A percentile compares a stretch with the other conserved stretches of the same genome.
Evolutionary conservation across 441 rosid genomes (phyloP).

Genomic region (Arabidopsis hybrid): DNA sequence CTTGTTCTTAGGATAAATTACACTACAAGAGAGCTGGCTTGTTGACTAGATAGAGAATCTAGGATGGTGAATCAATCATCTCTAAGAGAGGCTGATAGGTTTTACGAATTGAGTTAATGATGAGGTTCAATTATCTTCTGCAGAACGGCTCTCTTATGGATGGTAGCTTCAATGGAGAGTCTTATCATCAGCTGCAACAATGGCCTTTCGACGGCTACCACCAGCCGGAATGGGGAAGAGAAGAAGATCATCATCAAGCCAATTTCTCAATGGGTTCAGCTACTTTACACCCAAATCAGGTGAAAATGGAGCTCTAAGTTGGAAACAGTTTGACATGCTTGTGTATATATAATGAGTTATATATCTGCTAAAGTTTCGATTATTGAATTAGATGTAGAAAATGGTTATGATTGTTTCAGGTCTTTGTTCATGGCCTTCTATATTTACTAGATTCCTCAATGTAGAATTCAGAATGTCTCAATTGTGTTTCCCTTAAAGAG

Average conservation of each 20-base stretch:
- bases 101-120: background rate
- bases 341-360: conserved; percentile 49
- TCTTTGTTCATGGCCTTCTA: conserved; percentile 32
- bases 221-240: conserved; percentile 70
- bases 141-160: conserved; percentile 69
- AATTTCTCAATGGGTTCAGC: conserved; percentile 69
- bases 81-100: background rate
- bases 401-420: conserved; percentile 16
- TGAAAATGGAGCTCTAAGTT: conserved; percentile 78
- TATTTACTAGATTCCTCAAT: conserved; percentile 11
- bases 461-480: conserved; percentile 19
- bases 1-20: conserved; percentile 13
- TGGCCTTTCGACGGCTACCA: conserved; percentile 64
- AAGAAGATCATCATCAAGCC: conserved; percentile 64
- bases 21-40: conserved; percentile 29
- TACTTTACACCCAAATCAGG: conserved; percentile 59
- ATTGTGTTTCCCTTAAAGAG: background rate
- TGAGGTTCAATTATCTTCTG: conserved; percentile 33
- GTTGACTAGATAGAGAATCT: conserved; percentile 23
- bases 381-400: conserved; percentile 30
- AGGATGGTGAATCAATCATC: conserved; percentile 21
- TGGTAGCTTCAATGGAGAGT: conserved; percentile 58
- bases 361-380: conserved; percentile 29
- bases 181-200: conserved; percentile 62
- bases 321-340: conserved; percentile 45